A percentile compares a stretch with the other conserved stretches of the same genome.
These are phyloP conservation scores for Trichoderma oligosporum DNA, from an alignment of 2,329 filamentous ascomycete genomes.

Conservation along the genomic window DNA sequence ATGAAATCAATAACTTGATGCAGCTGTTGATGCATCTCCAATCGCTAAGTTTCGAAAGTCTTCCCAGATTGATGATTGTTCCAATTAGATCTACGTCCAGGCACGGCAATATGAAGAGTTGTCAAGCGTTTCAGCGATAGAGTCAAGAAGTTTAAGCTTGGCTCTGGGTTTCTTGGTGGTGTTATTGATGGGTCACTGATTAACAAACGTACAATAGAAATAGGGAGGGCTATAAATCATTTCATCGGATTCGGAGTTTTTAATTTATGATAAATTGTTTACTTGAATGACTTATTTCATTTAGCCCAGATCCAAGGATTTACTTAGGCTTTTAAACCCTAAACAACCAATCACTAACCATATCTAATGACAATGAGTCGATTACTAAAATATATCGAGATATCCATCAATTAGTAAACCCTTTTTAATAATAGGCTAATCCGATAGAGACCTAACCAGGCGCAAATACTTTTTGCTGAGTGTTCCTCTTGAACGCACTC, in stretches of 20 bases:
- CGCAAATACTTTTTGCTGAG: not conserved
- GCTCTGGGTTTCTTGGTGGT: not conserved
- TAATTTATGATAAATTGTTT: too few species aligned
- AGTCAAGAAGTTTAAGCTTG: not conserved
- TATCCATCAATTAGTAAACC: too few species aligned
- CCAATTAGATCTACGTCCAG: not conserved
- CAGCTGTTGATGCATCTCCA: conserved; percentile 37
- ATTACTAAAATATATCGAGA: too few species aligned
- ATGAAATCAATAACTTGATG: conserved; percentile 63
- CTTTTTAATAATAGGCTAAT: too few species aligned
- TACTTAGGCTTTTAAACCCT: too few species aligned
- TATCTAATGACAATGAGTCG: too few species aligned
- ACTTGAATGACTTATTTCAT: too few species aligned
- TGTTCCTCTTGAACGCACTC: not conserved
- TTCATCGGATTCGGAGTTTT: too few species aligned
- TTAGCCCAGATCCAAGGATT: too few species aligned
- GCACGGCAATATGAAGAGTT: not conserved
- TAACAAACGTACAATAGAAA: not conserved
- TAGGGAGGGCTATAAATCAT: too few species aligned
- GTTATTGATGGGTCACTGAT: not conserved
- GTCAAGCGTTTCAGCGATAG: not conserved
- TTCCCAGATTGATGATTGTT: conserved; percentile 61
- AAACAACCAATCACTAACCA: too few species aligned
- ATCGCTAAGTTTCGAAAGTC: not conserved
- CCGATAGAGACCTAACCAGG: not conserved